phyloP scores from a whole-genome alignment of 2,329 filamentous ascomycete species.

The Exserohilum turcica region DNA sequence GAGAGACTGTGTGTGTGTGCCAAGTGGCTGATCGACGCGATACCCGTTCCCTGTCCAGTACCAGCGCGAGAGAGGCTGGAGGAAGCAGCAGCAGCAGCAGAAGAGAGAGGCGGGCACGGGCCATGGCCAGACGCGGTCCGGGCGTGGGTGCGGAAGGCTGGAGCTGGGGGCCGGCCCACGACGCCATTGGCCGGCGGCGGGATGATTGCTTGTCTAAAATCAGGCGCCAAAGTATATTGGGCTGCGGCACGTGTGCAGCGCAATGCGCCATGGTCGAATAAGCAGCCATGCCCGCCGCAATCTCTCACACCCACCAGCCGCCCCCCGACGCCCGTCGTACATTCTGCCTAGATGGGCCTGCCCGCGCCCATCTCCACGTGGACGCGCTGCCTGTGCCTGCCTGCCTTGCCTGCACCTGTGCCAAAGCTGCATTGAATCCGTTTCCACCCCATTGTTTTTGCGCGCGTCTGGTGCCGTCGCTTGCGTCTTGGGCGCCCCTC shows the following conservation, averaged over 20 bases:
- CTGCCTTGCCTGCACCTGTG: no score
- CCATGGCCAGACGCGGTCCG: constrained; percentile 14
- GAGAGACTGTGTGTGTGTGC: constrained; percentile 4
- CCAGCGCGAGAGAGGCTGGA: no score
- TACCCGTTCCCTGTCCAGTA: constrained; percentile 30
- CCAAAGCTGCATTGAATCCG: constrained; percentile 22
- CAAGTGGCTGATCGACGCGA: constrained; percentile 19
- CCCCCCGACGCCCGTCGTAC: constrained; percentile 29
- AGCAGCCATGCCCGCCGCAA: constrained; percentile 31
- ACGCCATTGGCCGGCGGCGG: constrained; percentile 17
- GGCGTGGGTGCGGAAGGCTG: constrained; percentile 22
- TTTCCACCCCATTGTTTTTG: constrained; percentile 20
- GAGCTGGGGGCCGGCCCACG: constrained; percentile 34
- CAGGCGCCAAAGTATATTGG: constrained; percentile 39
- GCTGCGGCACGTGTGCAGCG: constrained; percentile 42
- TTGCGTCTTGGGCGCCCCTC: constrained; percentile 3
- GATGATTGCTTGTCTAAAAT: constrained; percentile 35
- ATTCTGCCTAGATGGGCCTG: constrained; percentile 30
- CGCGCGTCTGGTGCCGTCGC: constrained; percentile 27
- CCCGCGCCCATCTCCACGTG: constrained; percentile 37
- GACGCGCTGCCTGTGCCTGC: no score
- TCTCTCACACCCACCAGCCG: constrained; percentile 31
- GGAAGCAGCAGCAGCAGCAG: constrained; percentile 15
- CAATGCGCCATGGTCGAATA: constrained; percentile 36
- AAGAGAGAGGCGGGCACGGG: constrained; percentile 24